These are phyloP conservation scores for Diplodia scrobiculata DNA, from an alignment of 2,329 filamentous ascomycete genomes.

Conservation along the genomic window DNA sequence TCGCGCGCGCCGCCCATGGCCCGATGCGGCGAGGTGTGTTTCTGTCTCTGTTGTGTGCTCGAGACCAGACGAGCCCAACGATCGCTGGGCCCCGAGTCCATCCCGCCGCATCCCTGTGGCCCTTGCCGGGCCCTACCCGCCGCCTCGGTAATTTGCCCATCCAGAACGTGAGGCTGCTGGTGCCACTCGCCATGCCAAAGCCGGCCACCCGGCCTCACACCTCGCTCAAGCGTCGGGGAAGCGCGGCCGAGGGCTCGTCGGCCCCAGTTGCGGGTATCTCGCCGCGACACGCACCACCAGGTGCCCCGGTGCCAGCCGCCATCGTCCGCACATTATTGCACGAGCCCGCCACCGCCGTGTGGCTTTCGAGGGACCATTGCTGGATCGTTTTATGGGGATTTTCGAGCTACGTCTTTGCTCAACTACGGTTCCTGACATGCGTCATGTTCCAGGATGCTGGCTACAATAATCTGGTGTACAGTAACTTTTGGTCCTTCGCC, in stretches of 20 bases:
- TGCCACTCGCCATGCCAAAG: background rate
- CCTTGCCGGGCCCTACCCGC: constrained; percentile 20
- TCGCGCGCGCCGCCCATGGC: background rate
- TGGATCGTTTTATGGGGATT: background rate
- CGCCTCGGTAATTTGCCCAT: constrained; percentile 21
- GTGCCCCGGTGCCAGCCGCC: background rate
- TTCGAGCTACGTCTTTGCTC: background rate
- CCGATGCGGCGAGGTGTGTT: constrained; percentile 10
- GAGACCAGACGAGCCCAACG: constrained; percentile 4
- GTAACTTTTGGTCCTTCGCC: constrained; percentile 1
- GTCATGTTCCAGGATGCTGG: background rate
- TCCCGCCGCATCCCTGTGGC: constrained; percentile 19
- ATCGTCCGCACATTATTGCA: background rate
- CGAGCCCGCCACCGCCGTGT: background rate
- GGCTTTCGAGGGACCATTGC: background rate
- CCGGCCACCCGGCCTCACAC: background rate
- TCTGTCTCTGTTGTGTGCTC: background rate
- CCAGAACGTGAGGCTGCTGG: constrained; percentile 5
- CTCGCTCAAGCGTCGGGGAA: background rate
- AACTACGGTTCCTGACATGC: constrained; percentile 2
- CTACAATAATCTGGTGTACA: background rate
- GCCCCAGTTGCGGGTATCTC: background rate
- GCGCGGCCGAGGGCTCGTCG: constrained; percentile 6
- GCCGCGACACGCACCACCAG: constrained; percentile 9
- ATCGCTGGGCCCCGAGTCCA: constrained; percentile 7